Conservation (phyloP, 176 grass and related monocot genomes). For the Carex kokanica region DNA sequence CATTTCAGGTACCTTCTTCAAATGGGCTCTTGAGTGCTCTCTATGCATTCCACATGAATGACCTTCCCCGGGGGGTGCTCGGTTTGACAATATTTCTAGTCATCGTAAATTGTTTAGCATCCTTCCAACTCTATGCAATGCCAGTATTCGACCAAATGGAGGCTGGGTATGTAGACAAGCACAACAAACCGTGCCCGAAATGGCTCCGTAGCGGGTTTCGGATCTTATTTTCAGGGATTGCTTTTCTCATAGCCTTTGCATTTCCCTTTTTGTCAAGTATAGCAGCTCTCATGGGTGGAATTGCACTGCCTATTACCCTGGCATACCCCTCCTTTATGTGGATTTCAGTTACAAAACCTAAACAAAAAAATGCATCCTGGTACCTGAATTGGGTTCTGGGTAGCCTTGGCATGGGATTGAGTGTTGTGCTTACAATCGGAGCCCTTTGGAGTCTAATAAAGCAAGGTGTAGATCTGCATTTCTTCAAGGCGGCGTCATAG, state of each 20-base stretch:
- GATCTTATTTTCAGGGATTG: constrained; percentile 44
- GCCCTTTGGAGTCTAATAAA: constrained; percentile 62
- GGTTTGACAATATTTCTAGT: constrained; percentile 64
- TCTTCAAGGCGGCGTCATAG: constrained; percentile 54
- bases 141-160: constrained; percentile 89
- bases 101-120: constrained; percentile 77
- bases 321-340: constrained; percentile 99
- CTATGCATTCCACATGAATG: constrained; percentile 59
- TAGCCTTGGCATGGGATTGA: constrained; percentile 53
- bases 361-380: constrained; percentile 45
- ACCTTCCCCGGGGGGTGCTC: constrained; percentile 54
- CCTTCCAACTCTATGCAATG: constrained; percentile 91
- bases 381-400: constrained; percentile 75
- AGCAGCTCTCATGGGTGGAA: constrained; percentile 56
- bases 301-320: constrained; percentile 78
- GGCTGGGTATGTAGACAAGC: constrained; percentile 59
- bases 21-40: constrained; percentile 65
- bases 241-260: constrained; percentile 66
- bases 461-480: constrained; percentile 45
- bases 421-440: constrained; percentile 52
- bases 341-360: constrained; percentile 70
- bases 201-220: constrained; percentile 61
- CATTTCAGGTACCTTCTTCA: constrained; percentile 48
- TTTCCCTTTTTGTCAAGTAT: constrained; percentile 76
- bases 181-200: constrained; percentile 73